Percentiles rank a stretch among this genome's conserved stretches.
Evolutionary conservation across 2,329 filamentous ascomycete genomes (phyloP).

Genomic region (Didymella segeticola): DNA sequence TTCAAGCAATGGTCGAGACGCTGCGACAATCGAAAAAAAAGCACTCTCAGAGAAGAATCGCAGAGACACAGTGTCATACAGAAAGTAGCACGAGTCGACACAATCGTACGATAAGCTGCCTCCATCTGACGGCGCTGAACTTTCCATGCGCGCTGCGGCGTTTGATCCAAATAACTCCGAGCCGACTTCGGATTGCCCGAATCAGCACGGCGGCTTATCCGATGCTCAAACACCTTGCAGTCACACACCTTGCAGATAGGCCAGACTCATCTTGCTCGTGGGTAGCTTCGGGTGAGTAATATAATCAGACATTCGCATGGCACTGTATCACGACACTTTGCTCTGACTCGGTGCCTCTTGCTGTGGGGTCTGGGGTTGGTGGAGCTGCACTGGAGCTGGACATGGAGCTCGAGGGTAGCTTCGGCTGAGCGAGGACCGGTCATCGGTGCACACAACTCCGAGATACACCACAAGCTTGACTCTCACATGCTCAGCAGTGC

Average conservation of each 20-base stretch:
- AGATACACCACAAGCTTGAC: not conserved
- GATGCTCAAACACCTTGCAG: not conserved
- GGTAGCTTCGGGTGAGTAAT: constrained; percentile 2
- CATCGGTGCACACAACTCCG: not conserved
- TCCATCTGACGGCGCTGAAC: constrained; percentile 6
- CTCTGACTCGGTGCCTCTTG: not conserved
- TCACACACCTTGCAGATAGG: no score
- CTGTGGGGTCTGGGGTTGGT: constrained; percentile 1
- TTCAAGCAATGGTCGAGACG: no score
- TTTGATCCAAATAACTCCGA: constrained; percentile 9
- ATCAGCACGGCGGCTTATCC: constrained; percentile 6
- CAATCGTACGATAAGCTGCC: constrained; percentile 7
- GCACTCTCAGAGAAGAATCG: no score
- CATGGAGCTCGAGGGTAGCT: constrained; percentile 8
- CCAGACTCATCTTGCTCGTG: no score
- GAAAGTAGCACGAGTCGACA: not conserved
- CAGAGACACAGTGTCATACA: not conserved
- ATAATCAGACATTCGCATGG: not conserved
- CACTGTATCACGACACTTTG: no score
- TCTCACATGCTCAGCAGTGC: no score
- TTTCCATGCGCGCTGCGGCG: constrained; percentile 10
- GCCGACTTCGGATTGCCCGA: constrained; percentile 13
- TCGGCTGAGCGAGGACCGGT: not conserved
- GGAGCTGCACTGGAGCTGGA: not conserved
- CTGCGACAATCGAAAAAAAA: no score